Evolutionary conservation across 352 stramenopile genomes (phyloP).

Genomic region (Aphanomyces euteiches): DNA sequence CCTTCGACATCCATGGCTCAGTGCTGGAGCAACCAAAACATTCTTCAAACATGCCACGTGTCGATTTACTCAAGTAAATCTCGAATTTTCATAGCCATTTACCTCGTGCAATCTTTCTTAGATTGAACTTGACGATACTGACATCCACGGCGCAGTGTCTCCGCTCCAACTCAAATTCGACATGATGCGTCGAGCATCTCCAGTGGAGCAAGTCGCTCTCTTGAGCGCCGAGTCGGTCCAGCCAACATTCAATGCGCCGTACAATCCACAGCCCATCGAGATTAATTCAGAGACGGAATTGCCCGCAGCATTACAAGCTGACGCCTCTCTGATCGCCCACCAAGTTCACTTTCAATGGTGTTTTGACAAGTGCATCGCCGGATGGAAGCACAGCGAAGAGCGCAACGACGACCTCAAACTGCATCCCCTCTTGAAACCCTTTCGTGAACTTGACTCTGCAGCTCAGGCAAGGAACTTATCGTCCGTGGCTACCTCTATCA

Average conservation of each 20-base stretch:
- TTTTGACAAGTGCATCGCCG: conserved; percentile 43
- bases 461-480: conserved; percentile 44
- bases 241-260: conserved; percentile 15
- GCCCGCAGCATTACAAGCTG: conserved; percentile 38
- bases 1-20: conserved; percentile 64
- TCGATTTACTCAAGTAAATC: neutral
- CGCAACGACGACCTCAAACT: conserved; percentile 45
- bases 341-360: conserved; percentile 74
- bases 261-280: conserved; percentile 45
- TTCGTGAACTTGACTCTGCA: conserved; percentile 42
- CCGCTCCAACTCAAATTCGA: conserved; percentile 40
- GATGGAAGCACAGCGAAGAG: conserved; percentile 41
- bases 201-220: conserved; percentile 1
- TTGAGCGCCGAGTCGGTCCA: neutral
- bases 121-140: conserved; percentile 44
- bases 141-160: conserved; percentile 51
- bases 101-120: neutral
- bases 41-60: conserved; percentile 1
- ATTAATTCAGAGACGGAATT: conserved; percentile 33
- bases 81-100: neutral
- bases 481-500: conserved; percentile 53
- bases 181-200: neutral
- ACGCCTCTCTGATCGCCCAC: conserved; percentile 39
- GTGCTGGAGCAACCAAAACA: conserved; percentile 34
- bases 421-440: conserved; percentile 53